Evolutionary conservation across 2,329 filamentous ascomycete genomes (phyloP).

Genomic region (Aspergillus fischeri): DNA sequence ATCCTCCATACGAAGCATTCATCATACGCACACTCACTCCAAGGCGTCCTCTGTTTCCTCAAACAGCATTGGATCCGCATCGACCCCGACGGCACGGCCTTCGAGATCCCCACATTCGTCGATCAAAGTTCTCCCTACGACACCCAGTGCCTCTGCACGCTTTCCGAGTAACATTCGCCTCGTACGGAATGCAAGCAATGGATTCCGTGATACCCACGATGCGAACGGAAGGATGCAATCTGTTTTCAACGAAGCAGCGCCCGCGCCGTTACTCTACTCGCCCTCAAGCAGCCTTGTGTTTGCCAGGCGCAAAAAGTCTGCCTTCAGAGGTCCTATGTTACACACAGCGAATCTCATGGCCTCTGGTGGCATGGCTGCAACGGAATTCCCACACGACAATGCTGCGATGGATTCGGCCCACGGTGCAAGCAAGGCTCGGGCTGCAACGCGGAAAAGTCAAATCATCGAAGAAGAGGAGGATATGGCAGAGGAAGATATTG

Average conservation of each 20-base stretch:
- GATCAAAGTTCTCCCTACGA: conserved; percentile 91
- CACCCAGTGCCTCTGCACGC: conserved; percentile 64
- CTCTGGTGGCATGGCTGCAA: conserved; percentile 30
- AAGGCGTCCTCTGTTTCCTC: conserved; percentile 93
- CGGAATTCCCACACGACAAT: conserved; percentile 30
- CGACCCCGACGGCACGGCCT: conserved; percentile 62
- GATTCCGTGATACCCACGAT: conserved; percentile 24
- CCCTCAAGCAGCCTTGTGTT: conserved; percentile 43
- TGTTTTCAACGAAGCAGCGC: conserved; percentile 36
- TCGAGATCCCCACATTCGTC: conserved; percentile 79
- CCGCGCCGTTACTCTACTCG: conserved; percentile 34
- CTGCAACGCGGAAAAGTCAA: conserved; percentile 36
- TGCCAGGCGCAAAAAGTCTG: conserved; percentile 42
- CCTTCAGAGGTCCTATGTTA: conserved; percentile 44
- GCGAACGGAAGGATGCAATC: conserved; percentile 23
- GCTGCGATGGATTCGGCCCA: conserved; percentile 16
- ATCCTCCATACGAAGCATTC: conserved; percentile 86
- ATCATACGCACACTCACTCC: conserved; percentile 82
- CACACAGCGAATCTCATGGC: conserved; percentile 35
- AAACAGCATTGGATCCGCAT: conserved; percentile 65
- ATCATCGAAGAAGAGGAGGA: conserved; percentile 46
- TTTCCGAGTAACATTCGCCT: conserved; percentile 87
- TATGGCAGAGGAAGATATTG: conserved; percentile 35
- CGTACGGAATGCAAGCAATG: conserved; percentile 53
- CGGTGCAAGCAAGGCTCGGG: conserved; percentile 16